Conservation (phyloP, 75 land plant species). For the Isoetes taiwanensis region DNA sequence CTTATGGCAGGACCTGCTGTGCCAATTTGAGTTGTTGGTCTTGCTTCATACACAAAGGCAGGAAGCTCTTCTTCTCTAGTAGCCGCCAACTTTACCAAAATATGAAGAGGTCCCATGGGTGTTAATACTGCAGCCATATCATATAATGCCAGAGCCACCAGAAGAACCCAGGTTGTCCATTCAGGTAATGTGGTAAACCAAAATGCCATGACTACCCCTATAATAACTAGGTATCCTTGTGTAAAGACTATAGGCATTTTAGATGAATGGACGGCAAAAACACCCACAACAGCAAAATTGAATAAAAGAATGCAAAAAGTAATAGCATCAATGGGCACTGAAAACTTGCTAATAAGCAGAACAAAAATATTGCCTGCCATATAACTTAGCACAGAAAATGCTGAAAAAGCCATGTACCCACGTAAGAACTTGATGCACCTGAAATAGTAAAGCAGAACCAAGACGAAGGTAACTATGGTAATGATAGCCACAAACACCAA, state of each 20-base stretch:
- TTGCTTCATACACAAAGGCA: constrained; percentile 63
- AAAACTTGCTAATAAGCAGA: constrained; percentile 32
- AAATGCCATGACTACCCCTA: constrained; percentile 52
- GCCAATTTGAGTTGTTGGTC: constrained; percentile 30
- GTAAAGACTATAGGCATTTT: constrained; percentile 47
- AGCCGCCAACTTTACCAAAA: constrained; percentile 62
- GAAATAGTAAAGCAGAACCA: constrained; percentile 63
- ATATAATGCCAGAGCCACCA: constrained; percentile 74
- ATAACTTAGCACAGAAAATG: constrained; percentile 35
- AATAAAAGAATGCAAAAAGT: constrained; percentile 34
- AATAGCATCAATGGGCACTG: constrained; percentile 36
- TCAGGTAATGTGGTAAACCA: constrained; percentile 66
- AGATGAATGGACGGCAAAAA: constrained; percentile 23
- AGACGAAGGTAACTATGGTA: constrained; percentile 47
- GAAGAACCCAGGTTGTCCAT: constrained; percentile 78
- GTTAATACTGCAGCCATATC: constrained; percentile 69
- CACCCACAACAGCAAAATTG: constrained; percentile 58
- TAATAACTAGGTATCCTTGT: constrained; percentile 47
- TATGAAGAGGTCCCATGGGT: constrained; percentile 60
- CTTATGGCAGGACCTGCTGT: not conserved
- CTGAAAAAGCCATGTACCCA: constrained; percentile 52
- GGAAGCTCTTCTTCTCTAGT: constrained; percentile 61
- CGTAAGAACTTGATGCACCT: constrained; percentile 50
- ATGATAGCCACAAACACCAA: constrained; percentile 47
- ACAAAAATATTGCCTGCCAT: constrained; percentile 49